Conservation (phyloP, 192 early-diverging fungal genomes). For the Jimgerdemannia flammicorona region DNA sequence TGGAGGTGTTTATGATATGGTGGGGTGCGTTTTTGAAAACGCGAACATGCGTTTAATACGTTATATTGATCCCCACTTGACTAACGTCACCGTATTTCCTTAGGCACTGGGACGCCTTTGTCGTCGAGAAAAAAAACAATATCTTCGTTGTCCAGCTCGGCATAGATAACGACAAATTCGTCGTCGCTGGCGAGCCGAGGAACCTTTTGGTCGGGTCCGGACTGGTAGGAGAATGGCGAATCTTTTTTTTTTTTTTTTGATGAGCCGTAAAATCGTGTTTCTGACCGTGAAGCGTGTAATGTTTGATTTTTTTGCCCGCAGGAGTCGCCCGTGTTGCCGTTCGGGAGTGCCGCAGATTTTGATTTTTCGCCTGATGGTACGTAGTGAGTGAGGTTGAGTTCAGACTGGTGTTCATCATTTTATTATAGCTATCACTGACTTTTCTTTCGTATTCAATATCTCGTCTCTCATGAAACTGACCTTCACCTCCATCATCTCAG, state of each 20-base stretch:
- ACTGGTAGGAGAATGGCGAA: slow-evolving; percentile 26
- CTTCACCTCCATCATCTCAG: no score
- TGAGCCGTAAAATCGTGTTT: no score
- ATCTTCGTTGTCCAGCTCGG: slow-evolving; percentile 51
- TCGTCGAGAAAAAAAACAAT: slow-evolving; percentile 56
- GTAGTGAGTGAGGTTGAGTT: background rate
- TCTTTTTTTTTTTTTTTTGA: background rate
- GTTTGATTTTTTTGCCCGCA: background rate
- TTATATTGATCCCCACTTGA: no score
- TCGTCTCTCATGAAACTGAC: no score
- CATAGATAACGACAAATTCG: slow-evolving; percentile 29
- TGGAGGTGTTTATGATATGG: no score
- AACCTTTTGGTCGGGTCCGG: slow-evolving; percentile 48
- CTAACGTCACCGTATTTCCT: background rate
- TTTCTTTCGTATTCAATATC: no score
- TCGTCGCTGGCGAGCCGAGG: slow-evolving; percentile 41
- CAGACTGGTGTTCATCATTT: background rate
- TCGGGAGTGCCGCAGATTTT: slow-evolving; percentile 59
- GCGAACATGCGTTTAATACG: no score
- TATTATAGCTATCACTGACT: no score
- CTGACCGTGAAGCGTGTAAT: no score
- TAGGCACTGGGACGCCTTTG: slow-evolving; percentile 76
- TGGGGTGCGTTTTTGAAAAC: no score
- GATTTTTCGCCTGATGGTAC: slow-evolving; percentile 62
- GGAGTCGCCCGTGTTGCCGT: slow-evolving; percentile 45